Percentiles rank a stretch among this genome's conserved stretches.
Conservation (phyloP, 164 flowering plant species). For the Taxillus chinensis region DNA sequence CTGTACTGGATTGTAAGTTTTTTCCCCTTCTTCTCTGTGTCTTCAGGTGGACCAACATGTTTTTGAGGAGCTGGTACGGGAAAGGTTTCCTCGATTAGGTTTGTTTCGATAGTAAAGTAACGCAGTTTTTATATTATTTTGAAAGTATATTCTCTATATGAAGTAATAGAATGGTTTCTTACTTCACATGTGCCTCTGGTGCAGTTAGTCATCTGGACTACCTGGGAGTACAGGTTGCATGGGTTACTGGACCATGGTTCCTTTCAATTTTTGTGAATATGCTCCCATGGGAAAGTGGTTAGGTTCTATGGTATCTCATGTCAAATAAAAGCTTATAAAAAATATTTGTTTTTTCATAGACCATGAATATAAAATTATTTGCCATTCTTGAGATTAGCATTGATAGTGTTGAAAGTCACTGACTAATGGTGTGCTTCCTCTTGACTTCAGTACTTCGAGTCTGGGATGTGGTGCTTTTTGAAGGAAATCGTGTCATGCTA, state of each 20-base stretch:
- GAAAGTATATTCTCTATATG: neutral
- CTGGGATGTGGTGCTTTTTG: slow-evolving; percentile 97
- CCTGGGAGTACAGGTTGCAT: slow-evolving; percentile 88
- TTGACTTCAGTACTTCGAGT: slow-evolving; percentile 76
- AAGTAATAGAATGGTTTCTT: neutral
- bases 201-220: slow-evolving; percentile 95
- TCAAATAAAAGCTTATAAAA: neutral
- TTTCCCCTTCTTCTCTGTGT: slow-evolving; percentile 1
- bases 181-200: slow-evolving; percentile 14
- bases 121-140: too few relatives aligned
- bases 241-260: slow-evolving; percentile 99
- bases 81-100: slow-evolving; percentile 84
- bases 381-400: neutral
- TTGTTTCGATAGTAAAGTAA: slow-evolving; percentile 12
- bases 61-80: slow-evolving; percentile 91
- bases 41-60: slow-evolving; percentile 93
- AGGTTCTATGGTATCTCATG: slow-evolving; percentile 30
- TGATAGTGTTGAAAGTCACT: neutral
- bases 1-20: slow-evolving; percentile 1
- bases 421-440: slow-evolving; percentile 16
- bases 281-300: slow-evolving; percentile 99
- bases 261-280: slow-evolving; percentile 93
- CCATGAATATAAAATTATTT: neutral
- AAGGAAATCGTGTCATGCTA: slow-evolving; percentile 95
- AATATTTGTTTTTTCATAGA: too few relatives aligned